Evolutionary conservation across 2,329 filamentous ascomycete species (phyloP), one percentile per base, ranked within the genome.

Genomic region (Epichloe typhina): DNA sequence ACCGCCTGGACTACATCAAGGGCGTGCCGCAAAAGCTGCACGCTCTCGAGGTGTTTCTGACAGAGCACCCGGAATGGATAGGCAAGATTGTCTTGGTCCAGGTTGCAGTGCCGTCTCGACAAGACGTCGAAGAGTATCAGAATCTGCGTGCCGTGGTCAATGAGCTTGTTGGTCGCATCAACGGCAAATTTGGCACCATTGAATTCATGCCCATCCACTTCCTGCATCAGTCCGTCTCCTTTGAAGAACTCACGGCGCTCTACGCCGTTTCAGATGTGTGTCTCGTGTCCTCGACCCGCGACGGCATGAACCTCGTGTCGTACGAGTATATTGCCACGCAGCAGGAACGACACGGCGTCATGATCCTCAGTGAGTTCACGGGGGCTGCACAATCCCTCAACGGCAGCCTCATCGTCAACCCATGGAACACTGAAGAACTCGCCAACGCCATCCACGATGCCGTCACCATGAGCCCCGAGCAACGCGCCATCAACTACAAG

Each of bases 201-300:
- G 91, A 97, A 68, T 97, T 96, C 72, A 96, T 95, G 85, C 93
- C 93, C 1, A 97, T 98, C 59, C 93, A 97, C 69, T 97, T 96
- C 72, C 83, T 97, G 61, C 93, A 97, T 72, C 94, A 96, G 71
- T 95, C 88, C 4, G 89, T 97, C 62, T 82, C 82, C 46, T 96
- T 97, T 59, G 89, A 96, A 59, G 93, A 97, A 70, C 80, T 98
- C 37, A 90, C 94, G 47, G 90, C 90, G 0, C 78, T 97, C 8
- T 97, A 97, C 64, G 87, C 88, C 15, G 84, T 94, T 21, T 93
- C 88, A 3, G 93, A 96, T 64, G 87, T 88, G 43, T 95, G 90
- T 64, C 79, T 97, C 13, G 91, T 95, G 38, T 94, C 86, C 8
- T 96, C 87, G 3, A 97, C 88, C n/a, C 85, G 93, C 47, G 93